Conservation (phyloP, 169 alveolate genomes). For the Eimeria maxima region DNA sequence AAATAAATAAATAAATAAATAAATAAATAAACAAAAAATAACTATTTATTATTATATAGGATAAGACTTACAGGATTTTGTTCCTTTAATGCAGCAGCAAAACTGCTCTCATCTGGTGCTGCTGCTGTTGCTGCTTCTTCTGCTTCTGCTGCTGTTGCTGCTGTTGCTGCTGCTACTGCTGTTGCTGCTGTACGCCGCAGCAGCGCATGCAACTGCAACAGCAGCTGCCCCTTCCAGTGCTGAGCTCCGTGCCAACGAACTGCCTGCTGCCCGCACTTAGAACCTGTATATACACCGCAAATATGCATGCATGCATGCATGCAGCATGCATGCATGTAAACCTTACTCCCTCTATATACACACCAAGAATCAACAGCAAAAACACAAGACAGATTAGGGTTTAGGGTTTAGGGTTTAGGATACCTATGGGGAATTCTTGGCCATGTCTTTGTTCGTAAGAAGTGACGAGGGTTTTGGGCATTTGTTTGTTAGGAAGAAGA, state of each 20-base stretch:
- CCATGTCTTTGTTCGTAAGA: conserved; percentile 7
- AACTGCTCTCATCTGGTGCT: no score
- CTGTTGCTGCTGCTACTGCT: neutral
- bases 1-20: no score
- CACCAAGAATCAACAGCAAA: neutral
- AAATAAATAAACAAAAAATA: no score
- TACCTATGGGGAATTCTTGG: conserved; percentile 14
- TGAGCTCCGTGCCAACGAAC: neutral
- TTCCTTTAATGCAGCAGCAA: no score
- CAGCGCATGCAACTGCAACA: neutral
- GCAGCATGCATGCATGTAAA: no score
- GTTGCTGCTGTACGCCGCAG: conserved; percentile 13
- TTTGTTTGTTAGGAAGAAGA: neutral
- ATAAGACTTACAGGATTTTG: no score
- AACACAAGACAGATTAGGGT: neutral
- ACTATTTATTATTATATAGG: no score
- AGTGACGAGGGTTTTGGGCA: neutral
- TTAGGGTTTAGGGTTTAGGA: conserved; percentile 10
- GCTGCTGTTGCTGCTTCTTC: no score
- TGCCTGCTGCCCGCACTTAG: conserved; percentile 36
- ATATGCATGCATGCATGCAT: no score
- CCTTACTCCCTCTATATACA: no score
- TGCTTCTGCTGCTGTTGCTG: neutral
- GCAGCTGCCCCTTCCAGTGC: conserved; percentile 57
- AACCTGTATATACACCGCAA: neutral